These are phyloP conservation scores for Obba rivulosa DNA, from an alignment of 768 basidiomycete genomes.

Conservation along the genomic window DNA sequence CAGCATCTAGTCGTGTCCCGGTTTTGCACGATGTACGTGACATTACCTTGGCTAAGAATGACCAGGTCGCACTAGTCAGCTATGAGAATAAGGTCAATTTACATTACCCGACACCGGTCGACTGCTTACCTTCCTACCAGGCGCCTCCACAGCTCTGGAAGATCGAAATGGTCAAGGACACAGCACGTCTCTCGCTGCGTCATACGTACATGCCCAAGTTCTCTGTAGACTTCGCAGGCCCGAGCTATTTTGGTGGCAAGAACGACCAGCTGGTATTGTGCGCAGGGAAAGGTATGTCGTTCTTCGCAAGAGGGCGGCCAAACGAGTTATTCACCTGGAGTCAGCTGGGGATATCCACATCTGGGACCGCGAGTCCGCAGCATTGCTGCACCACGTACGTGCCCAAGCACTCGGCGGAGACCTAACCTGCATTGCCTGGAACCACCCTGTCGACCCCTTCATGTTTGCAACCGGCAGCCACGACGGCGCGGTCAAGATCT, in stretches of 20 bases:
- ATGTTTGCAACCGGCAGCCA: slow-evolving; percentile 73
- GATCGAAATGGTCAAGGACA: slow-evolving; percentile 56
- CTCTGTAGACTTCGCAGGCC: slow-evolving; percentile 69
- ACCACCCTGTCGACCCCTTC: slow-evolving; percentile 58
- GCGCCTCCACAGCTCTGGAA: slow-evolving; percentile 78
- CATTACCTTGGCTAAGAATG: slow-evolving; percentile 58
- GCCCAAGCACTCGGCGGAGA: slow-evolving; percentile 53
- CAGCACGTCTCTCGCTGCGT: slow-evolving; percentile 34
- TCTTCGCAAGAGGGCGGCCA: too few relatives aligned
- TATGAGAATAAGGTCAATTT: slow-evolving; percentile 63
- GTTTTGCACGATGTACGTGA: slow-evolving; percentile 70
- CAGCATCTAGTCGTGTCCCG: slow-evolving; percentile 52
- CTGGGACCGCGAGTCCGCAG: slow-evolving; percentile 79
- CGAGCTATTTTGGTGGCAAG: slow-evolving; percentile 78
- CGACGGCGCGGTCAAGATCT: slow-evolving; percentile 70
- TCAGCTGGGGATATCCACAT: slow-evolving; percentile 81
- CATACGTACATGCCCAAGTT: slow-evolving; percentile 73
- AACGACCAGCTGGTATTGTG: slow-evolving; percentile 76
- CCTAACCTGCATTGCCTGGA: slow-evolving; percentile 80
- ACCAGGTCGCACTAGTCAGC: slow-evolving; percentile 60
- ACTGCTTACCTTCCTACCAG: slow-evolving; percentile 26
- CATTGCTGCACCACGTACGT: slow-evolving; percentile 64
- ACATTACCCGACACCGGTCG: background rate
- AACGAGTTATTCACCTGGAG: too few relatives aligned
- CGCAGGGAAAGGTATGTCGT: slow-evolving; percentile 58